Percentiles rank a stretch among this genome's conserved stretches.
Evolutionary conservation across 352 stramenopile genomes (phyloP).

Genomic region (Phytophthora ramorum): DNA sequence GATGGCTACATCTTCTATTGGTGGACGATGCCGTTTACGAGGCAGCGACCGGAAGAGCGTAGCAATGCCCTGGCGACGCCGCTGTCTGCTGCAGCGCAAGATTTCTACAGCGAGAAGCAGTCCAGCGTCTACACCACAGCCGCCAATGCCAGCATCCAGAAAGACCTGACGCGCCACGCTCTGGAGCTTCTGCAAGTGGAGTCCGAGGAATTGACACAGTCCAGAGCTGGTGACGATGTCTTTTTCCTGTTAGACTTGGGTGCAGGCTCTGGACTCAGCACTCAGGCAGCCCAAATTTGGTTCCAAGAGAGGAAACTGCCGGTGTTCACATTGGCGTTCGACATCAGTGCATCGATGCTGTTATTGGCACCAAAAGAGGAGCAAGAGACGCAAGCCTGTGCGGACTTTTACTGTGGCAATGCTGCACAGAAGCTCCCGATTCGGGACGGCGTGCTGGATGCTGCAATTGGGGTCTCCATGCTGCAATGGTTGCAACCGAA

Average conservation of each 20-base stretch:
- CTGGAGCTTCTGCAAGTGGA: conserved; percentile 56
- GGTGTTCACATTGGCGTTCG: conserved; percentile 65
- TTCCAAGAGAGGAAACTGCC: conserved; percentile 39
- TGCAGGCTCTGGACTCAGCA: conserved; percentile 76
- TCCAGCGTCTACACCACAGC: conserved; percentile 74
- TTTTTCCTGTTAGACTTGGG: conserved; percentile 73
- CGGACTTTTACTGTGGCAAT: conserved; percentile 73
- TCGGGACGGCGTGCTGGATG: conserved; percentile 46
- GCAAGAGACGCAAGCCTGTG: conserved; percentile 17
- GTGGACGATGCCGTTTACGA: conserved; percentile 63
- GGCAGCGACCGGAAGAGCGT: conserved; percentile 51
- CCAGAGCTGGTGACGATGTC: conserved; percentile 12
- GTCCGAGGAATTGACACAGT: conserved; percentile 17
- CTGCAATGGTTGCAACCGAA: conserved; percentile 78
- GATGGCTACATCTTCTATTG: conserved; percentile 13
- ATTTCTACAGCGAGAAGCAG: conserved; percentile 73
- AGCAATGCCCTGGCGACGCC: conserved; percentile 40
- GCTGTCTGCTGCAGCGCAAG: conserved; percentile 47
- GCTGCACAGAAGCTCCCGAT: conserved; percentile 68
- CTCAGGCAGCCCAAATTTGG: conserved; percentile 58
- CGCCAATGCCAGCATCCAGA: conserved; percentile 73
- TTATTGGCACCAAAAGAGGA: conserved; percentile 36
- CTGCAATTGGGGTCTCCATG: conserved; percentile 83
- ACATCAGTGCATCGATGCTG: conserved; percentile 83
- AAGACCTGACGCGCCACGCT: conserved; percentile 68